A percentile compares a stretch with the other conserved stretches of the same genome.
Evolutionary conservation across 164 flowering plant genomes (phyloP).

Genomic region (Houttuynia cordata): DNA sequence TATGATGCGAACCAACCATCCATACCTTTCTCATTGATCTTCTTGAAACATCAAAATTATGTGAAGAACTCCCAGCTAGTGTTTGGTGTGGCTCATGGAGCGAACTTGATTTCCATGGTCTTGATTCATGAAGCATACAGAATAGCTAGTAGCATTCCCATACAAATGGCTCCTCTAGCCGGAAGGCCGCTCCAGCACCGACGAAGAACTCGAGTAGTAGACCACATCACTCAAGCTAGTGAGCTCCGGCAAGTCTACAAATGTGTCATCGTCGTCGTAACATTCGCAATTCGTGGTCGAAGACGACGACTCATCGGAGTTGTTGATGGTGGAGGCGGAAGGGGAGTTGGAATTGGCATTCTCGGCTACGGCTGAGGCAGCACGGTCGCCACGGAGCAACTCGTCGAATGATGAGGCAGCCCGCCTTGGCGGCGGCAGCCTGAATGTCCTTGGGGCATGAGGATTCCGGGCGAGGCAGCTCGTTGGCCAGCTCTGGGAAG

Average conservation of each 20-base stretch:
- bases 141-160: constrained; percentile 14
- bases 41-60: no score
- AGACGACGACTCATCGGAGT: constrained; percentile 6
- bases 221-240: constrained; percentile 3
- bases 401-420: constrained; percentile 19
- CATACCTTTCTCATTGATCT: no score
- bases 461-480: constrained; percentile 38
- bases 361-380: not conserved
- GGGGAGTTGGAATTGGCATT: constrained; percentile 5
- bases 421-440: constrained; percentile 43
- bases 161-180: constrained; percentile 16
- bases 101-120: no score
- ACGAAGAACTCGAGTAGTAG: constrained; percentile 1
- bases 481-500: constrained; percentile 38
- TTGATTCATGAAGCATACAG: no score
- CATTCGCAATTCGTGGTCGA: constrained; percentile 1
- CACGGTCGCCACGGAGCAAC: not conserved
- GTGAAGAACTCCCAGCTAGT: no score
- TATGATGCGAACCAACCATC: no score
- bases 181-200: constrained; percentile 13
- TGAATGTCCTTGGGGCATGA: constrained; percentile 43
- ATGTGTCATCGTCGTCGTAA: constrained; percentile 1
- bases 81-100: no score
- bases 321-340: constrained; percentile 2
- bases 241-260: constrained; percentile 25